Conservation (phyloP, 1,284 basidiomycete genomes). For the Flammula alnicola region DNA sequence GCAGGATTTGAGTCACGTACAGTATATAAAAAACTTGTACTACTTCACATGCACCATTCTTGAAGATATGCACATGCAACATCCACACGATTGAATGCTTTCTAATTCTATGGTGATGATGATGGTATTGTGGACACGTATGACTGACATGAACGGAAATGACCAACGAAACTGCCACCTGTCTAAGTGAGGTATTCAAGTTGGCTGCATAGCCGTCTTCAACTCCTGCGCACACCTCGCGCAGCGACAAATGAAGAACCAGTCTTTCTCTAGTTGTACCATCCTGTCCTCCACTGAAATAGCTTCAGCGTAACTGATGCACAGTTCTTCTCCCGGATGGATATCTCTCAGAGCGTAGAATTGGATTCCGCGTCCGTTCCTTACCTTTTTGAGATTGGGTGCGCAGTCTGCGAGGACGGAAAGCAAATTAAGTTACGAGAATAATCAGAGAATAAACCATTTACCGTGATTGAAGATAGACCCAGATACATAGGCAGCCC, state of each 20-base stretch:
- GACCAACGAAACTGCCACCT: too few species aligned
- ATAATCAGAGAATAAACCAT: conserved; percentile 18
- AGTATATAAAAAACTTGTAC: too few species aligned
- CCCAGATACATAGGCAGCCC: conserved; percentile 60
- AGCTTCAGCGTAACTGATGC: conserved; percentile 56
- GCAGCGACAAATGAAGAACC: conserved; percentile 62
- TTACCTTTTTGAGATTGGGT: conserved; percentile 61
- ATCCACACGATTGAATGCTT: too few species aligned
- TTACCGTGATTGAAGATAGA: conserved; percentile 73
- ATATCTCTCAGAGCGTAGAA: conserved; percentile 55
- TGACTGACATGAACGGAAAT: too few species aligned
- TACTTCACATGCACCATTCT: too few species aligned
- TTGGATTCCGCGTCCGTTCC: conserved; percentile 47
- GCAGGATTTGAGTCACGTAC: too few species aligned
- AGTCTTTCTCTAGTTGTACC: conserved; percentile 44
- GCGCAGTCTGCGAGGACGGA: conserved; percentile 61
- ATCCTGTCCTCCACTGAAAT: conserved; percentile 39
- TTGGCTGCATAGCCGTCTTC: too few species aligned
- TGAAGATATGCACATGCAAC: too few species aligned
- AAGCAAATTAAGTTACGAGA: conserved; percentile 5
- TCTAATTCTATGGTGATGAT: too few species aligned
- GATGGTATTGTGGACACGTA: too few species aligned
- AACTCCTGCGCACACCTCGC: conserved; percentile 43
- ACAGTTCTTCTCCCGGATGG: conserved; percentile 57
- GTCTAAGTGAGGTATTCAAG: too few species aligned